These are phyloP conservation scores for Terana coerulea DNA, from an alignment of 768 basidiomycete genomes.

Conservation along the genomic window DNA sequence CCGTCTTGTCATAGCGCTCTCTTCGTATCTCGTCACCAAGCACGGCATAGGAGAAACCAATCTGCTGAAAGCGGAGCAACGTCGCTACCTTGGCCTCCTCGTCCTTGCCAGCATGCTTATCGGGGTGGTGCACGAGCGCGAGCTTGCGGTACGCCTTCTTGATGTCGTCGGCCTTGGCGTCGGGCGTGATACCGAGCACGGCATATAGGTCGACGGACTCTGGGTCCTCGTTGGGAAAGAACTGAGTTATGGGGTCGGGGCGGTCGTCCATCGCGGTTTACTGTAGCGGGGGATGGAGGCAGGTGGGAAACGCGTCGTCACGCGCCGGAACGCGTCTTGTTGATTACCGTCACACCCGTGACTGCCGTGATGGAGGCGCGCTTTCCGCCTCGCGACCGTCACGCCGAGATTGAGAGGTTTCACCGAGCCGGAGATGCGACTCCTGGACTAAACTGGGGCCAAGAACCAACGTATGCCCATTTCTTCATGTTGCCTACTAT, in stretches of 20 bases:
- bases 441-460: no score
- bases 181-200: conserved; percentile 54
- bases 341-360: neutral
- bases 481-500: conserved; percentile 4
- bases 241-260: conserved; percentile 66
- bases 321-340: neutral
- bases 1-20: conserved; percentile 79
- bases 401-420: no score
- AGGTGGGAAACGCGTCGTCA: conserved; percentile 10
- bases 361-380: neutral
- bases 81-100: conserved; percentile 56
- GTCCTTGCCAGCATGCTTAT: conserved; percentile 72
- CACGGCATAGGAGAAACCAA: conserved; percentile 92
- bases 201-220: conserved; percentile 75
- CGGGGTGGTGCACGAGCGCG: conserved; percentile 83
- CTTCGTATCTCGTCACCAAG: conserved; percentile 75
- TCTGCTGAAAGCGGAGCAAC: conserved; percentile 81
- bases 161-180: conserved; percentile 63
- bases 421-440: neutral
- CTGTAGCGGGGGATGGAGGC: conserved; percentile 1
- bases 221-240: conserved; percentile 61
- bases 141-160: conserved; percentile 81
- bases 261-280: conserved; percentile 51
- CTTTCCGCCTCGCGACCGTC: conserved; percentile 11
- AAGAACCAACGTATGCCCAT: neutral